phyloP scores from a whole-genome alignment of 371 early-diverging fungal genomes.

The Rhizopus sp. region DNA sequence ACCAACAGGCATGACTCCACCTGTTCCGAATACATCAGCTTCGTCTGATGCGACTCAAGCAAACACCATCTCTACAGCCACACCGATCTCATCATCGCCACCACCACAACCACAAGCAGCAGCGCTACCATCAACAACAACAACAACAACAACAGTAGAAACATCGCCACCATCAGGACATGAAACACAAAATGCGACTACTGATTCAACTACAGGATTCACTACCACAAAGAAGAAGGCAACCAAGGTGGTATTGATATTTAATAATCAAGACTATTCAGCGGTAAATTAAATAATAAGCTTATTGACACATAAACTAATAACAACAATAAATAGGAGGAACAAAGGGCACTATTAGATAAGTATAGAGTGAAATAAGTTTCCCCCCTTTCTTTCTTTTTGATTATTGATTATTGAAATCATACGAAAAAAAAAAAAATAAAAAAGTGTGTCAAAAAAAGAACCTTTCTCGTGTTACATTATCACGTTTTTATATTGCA shows the following conservation, averaged over 20 bases:
- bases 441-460: no score
- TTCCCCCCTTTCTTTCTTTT: no score
- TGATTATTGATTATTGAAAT: no score
- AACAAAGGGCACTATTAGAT: conserved; percentile 28
- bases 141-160: neutral
- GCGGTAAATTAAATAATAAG: conserved; percentile 32
- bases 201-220: conserved; percentile 20
- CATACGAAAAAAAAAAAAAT: no score
- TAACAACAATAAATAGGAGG: conserved; percentile 19
- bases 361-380: conserved; percentile 14
- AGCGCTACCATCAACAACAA: conserved; percentile 69
- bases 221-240: conserved; percentile 39
- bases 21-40: conserved; percentile 1
- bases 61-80: neutral
- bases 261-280: conserved; percentile 41
- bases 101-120: conserved; percentile 23
- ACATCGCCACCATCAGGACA: conserved; percentile 69
- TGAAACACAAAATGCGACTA: neutral
- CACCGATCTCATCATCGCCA: conserved; percentile 64
- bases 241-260: conserved; percentile 39
- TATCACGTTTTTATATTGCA: conserved; percentile 1
- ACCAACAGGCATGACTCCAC: neutral
- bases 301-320: neutral
- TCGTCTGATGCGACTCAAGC: conserved; percentile 1
- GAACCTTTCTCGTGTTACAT: neutral